Percentiles rank a stretch among this genome's conserved stretches.
phyloP scores from a whole-genome alignment of 2,329 filamentous ascomycete species.

The Epichloe uncinata region DNA sequence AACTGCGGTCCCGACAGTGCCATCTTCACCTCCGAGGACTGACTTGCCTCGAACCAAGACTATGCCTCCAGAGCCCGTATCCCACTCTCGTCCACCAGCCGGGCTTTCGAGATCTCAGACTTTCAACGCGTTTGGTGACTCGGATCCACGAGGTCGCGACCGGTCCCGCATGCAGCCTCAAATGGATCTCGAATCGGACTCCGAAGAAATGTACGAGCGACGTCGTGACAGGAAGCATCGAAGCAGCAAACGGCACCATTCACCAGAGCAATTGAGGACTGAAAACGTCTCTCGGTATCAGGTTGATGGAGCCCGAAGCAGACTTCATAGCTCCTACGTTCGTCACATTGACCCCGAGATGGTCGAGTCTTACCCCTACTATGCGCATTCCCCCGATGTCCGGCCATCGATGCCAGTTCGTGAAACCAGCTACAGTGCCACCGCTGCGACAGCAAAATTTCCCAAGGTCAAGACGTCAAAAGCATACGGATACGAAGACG shows the following conservation, averaged over 20 bases:
- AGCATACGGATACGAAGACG: constrained; percentile 16
- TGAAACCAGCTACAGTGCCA: constrained; percentile 18
- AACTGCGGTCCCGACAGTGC: constrained; percentile 12
- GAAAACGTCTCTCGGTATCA: constrained; percentile 17
- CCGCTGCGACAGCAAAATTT: constrained; percentile 11
- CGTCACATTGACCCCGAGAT: constrained; percentile 14
- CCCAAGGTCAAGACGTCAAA: constrained; percentile 23
- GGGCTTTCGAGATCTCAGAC: constrained; percentile 21
- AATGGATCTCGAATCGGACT: constrained; percentile 20
- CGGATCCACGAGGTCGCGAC: constrained; percentile 21
- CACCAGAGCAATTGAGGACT: constrained; percentile 16
- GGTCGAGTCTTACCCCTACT: constrained; percentile 11
- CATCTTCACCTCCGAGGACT: constrained; percentile 21
- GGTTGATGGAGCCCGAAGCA: constrained; percentile 16
- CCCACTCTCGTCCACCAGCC: constrained; percentile 16
- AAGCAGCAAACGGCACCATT: constrained; percentile 21
- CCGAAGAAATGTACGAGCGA: constrained; percentile 21
- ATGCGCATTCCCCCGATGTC: constrained; percentile 14
- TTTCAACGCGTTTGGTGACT: constrained; percentile 15
- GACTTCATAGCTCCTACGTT: constrained; percentile 15
- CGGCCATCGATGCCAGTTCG: constrained; percentile 19
- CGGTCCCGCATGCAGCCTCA: constrained; percentile 25
- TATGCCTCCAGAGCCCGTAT: constrained; percentile 18
- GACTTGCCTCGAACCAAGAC: constrained; percentile 21
- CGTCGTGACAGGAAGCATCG: constrained; percentile 22